Evolutionary conservation across 441 rosid genomes (phyloP).

Genomic region (Brassica hybrid): DNA sequence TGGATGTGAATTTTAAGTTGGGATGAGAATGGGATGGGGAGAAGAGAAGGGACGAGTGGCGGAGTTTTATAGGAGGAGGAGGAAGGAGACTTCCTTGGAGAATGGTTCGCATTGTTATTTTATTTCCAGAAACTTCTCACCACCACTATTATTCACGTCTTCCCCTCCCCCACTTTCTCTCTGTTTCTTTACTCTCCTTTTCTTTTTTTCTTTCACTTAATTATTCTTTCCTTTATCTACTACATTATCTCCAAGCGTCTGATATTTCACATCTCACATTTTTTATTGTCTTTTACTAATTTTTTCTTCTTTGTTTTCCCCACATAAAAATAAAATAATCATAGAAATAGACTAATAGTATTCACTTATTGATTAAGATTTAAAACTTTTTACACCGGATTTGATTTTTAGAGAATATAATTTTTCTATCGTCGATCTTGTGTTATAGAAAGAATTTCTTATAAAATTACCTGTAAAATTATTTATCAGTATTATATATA

Average conservation of each 20-base stretch:
- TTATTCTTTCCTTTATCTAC: background rate
- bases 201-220: background rate
- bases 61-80: constrained; percentile 26
- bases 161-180: background rate
- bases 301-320: background rate
- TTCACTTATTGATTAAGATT: background rate
- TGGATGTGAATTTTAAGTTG: constrained; percentile 1
- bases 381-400: no score
- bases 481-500: no score
- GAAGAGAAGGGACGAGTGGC: background rate
- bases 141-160: background rate
- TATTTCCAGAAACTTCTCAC: constrained; percentile 14
- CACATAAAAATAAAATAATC: background rate
- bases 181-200: background rate
- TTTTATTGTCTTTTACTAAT: background rate
- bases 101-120: background rate
- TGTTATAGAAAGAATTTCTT: no score
- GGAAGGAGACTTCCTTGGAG: background rate
- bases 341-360: no score
- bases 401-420: no score
- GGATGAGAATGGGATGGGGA: background rate
- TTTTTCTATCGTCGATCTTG: no score
- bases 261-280: background rate
- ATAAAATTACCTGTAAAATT: no score
- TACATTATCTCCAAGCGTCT: background rate